Conservation (phyloP, 2,329 filamentous ascomycete genomes). For the Tolypocladium inflatum region DNA sequence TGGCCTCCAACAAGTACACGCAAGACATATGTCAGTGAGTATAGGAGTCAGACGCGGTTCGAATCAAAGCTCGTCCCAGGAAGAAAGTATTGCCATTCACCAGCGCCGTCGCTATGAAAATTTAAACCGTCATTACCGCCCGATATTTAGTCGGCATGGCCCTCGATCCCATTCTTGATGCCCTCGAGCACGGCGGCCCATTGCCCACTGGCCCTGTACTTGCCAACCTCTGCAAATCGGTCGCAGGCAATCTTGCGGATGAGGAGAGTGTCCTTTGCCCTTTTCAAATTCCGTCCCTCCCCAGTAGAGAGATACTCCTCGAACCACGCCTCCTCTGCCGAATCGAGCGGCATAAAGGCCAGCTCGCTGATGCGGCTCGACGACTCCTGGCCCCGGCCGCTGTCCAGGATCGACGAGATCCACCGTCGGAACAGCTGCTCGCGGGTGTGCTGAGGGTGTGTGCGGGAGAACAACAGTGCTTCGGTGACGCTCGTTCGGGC, state of each 20-base stretch:
- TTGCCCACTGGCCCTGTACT: slow-evolving; percentile 31
- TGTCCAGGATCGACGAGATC: slow-evolving; percentile 46
- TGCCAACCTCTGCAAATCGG: slow-evolving; percentile 37
- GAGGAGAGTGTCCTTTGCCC: slow-evolving; percentile 63
- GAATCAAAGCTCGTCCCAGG: background rate
- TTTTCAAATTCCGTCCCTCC: slow-evolving; percentile 53
- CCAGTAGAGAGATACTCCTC: slow-evolving; percentile 57
- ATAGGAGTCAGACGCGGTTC: background rate
- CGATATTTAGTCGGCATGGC: slow-evolving; percentile 16
- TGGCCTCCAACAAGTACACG: too few species aligned
- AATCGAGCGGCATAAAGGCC: slow-evolving; percentile 61
- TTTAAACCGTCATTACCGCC: background rate
- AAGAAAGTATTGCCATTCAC: background rate
- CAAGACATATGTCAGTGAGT: background rate
- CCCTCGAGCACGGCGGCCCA: slow-evolving; percentile 43
- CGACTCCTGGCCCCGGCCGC: slow-evolving; percentile 23
- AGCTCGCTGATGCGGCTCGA: slow-evolving; percentile 58
- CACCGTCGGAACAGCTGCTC: slow-evolving; percentile 58
- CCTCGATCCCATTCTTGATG: slow-evolving; percentile 34
- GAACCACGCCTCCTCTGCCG: slow-evolving; percentile 65
- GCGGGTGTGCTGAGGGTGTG: slow-evolving; percentile 51
- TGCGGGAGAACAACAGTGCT: slow-evolving; percentile 63
- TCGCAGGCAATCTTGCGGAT: slow-evolving; percentile 65
- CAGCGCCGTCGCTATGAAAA: slow-evolving; percentile 4
- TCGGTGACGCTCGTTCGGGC: slow-evolving; percentile 59